Evolutionary conservation across 2,329 filamentous ascomycete species (phyloP), one percentile per base, ranked within the genome.

Genomic region (Fusarium solani-melongenae): DNA sequence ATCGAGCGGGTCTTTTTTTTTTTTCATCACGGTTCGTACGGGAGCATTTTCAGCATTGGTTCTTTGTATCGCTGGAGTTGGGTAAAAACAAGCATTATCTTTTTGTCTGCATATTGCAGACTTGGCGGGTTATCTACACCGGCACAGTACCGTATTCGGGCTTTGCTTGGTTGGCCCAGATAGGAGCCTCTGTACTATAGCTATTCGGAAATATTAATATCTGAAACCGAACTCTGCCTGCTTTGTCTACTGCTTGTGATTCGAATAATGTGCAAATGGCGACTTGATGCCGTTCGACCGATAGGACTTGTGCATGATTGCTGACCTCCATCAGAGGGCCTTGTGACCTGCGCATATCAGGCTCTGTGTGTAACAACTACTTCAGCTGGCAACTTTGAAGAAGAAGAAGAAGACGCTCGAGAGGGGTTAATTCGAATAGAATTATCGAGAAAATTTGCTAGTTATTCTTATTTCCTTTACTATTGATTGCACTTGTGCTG

Each of bases 31-130:
- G 72, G 56, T 62, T 63, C 31, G 44, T 55, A 62, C 36, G 41
- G 71, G 71, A 72, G 71, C 71, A 74, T 73, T 73, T 31, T 58
- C 67, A 72, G 71, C 67, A 71, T 69, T 64, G 59, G 64, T 70
- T 59, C 58, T 51, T 29, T 51, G 58, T 24, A 51, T 69, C 55
- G 67, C 34, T 53, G 75, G 75, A 73, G 73, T 77, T 77, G 64
- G 75, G 66, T 71, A 76, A 72, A 76, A 51, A 64, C 34, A 55
- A 63, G 34, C 62, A 31, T 67, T 66, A 24, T 67, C 71, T 69
- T 34, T 34, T 51, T 31, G 44, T 44, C 56, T 58, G 55, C 66
- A 46, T 11, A 22, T 49, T 57, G 59, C 51, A 61, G 61, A 53
- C 53, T 62, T 60, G 24, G 57, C 55, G 38, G 51, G 60, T 41